Evolutionary conservation across 225 moss, liverwort and hornwort genomes (phyloP).

Genomic region (Bryum argenteum): DNA sequence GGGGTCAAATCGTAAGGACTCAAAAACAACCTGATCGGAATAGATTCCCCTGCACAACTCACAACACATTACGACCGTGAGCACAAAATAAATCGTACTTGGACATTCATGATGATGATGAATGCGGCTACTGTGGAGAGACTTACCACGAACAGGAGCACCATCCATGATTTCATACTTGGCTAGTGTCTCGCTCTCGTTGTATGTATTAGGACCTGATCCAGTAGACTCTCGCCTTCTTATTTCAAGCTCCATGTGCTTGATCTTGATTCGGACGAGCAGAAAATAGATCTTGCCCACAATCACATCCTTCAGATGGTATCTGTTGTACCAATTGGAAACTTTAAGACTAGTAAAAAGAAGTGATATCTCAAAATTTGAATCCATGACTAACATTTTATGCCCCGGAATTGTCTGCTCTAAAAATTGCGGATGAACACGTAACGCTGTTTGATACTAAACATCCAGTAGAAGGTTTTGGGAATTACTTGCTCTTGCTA

Average conservation of each 20-base stretch:
- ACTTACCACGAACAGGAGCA: conserved; percentile 87
- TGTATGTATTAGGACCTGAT: conserved; percentile 91
- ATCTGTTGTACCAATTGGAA: conserved; percentile 40
- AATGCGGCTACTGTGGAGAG: conserved; percentile 2
- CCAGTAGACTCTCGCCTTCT: conserved; percentile 91
- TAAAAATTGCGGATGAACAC: not conserved
- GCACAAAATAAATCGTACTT: not conserved
- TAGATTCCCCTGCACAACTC: conserved; percentile 76
- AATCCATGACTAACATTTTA: not conserved
- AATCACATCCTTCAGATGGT: conserved; percentile 89
- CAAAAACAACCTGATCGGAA: conserved; percentile 91
- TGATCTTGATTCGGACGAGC: conserved; percentile 92
- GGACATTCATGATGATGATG: not conserved
- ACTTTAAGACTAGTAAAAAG: not conserved
- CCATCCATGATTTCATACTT: conserved; percentile 98
- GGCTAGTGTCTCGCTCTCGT: conserved; percentile 92
- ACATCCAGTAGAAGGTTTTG: conserved; percentile 12
- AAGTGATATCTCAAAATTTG: conserved; percentile 6
- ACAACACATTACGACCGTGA: conserved; percentile 2
- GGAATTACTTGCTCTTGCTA: conserved; percentile 90
- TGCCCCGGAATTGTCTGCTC: not conserved
- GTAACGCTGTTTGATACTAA: not conserved
- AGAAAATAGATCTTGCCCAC: conserved; percentile 94
- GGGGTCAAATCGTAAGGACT: conserved; percentile 95
- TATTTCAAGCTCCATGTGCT: conserved; percentile 97